Evolutionary conservation across 176 grass and related monocot species (phyloP).

Genomic region (Carex parvula): DNA sequence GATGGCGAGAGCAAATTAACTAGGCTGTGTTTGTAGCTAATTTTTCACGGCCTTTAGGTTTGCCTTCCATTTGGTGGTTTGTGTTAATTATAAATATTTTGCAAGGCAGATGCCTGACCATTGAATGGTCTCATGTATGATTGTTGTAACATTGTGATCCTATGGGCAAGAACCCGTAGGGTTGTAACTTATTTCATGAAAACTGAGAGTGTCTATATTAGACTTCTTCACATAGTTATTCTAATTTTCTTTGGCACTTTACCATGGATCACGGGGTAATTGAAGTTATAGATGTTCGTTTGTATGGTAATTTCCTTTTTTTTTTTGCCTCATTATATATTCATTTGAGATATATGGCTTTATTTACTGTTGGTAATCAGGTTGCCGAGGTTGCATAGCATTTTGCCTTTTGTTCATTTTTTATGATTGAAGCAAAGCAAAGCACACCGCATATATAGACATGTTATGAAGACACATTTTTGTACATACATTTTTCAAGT

Average conservation of each 20-base stretch:
- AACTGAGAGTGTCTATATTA: background rate
- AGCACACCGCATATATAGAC: background rate
- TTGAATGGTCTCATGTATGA: slow-evolving; percentile 10
- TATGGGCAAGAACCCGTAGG: slow-evolving; percentile 6
- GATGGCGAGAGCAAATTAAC: slow-evolving; percentile 53
- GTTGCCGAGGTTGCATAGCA: background rate
- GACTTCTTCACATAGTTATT: background rate
- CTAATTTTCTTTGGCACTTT: background rate
- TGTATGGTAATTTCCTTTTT: background rate
- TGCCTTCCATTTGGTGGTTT: slow-evolving; percentile 29
- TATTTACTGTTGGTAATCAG: background rate
- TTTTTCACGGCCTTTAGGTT: slow-evolving; percentile 8
- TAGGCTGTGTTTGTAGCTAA: slow-evolving; percentile 60
- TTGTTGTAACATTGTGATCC: slow-evolving; percentile 16
- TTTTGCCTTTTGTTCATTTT: background rate
- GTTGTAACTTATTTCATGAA: slow-evolving; percentile 24
- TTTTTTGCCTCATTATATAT: background rate
- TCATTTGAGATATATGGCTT: background rate
- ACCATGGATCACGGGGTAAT: no score
- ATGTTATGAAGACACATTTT: background rate
- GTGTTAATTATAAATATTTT: slow-evolving; percentile 33
- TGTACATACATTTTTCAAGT: no score
- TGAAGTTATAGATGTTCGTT: no score
- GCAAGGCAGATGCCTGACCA: slow-evolving; percentile 25
- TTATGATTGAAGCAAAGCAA: background rate